Percentiles rank a stretch among this genome's conserved stretches.
phyloP scores from a whole-genome alignment of 106 monocot species.

The Triglochin maritima region DNA sequence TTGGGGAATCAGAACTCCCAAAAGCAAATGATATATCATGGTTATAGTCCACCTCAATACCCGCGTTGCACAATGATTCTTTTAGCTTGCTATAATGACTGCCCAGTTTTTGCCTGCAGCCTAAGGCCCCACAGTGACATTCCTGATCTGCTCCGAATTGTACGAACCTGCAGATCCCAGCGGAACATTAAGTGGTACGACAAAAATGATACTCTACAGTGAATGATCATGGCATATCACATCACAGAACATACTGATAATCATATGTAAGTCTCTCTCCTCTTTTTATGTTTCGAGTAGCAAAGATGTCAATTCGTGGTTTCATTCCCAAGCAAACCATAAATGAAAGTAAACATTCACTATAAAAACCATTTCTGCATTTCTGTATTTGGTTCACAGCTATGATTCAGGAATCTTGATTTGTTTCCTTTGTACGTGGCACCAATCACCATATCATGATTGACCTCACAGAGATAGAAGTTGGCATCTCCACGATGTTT shows the following conservation, averaged over 20 bases:
- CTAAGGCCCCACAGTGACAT: slow-evolving; percentile 74
- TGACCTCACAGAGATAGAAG: slow-evolving; percentile 92
- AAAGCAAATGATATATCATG: not conserved
- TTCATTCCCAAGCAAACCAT: slow-evolving; percentile 15
- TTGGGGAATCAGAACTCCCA: not conserved
- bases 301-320: slow-evolving; percentile 98
- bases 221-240: not conserved
- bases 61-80: slow-evolving; percentile 31
- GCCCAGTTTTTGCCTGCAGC: slow-evolving; percentile 77
- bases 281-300: slow-evolving; percentile 61
- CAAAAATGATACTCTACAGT: too few species aligned
- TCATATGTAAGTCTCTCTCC: slow-evolving; percentile 89
- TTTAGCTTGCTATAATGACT: slow-evolving; percentile 48
- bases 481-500: slow-evolving; percentile 78
- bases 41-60: slow-evolving; percentile 16
- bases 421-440: slow-evolving; percentile 97
- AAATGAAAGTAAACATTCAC: not conserved
- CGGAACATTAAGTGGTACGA: not conserved
- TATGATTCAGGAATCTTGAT: slow-evolving; percentile 94
- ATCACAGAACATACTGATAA: slow-evolving; percentile 53
- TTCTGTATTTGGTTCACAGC: slow-evolving; percentile 94
- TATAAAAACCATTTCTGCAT: slow-evolving; percentile 95
- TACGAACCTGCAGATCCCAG: slow-evolving; percentile 60
- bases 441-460: slow-evolving; percentile 97
- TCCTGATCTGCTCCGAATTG: slow-evolving; percentile 97